A percentile compares a stretch with the other conserved stretches of the same genome.
phyloP scores from a whole-genome alignment of 2,329 filamentous ascomycete genomes.

The Didymella lethalis region DNA sequence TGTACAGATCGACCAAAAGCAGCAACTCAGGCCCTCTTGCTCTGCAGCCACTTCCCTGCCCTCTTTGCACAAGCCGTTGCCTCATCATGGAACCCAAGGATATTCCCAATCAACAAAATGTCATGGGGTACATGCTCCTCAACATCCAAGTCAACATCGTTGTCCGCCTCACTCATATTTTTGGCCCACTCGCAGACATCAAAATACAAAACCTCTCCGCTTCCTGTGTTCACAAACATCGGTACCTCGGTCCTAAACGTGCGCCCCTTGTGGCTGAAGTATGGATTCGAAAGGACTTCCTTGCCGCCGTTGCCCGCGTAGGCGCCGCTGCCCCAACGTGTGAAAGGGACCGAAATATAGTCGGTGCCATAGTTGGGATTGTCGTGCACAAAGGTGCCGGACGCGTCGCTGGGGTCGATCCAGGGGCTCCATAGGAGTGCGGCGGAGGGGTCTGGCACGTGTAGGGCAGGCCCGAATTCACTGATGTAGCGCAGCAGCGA shows the following conservation, averaged over 20 bases:
- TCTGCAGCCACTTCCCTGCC: constrained; percentile 49
- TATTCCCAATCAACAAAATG: constrained; percentile 52
- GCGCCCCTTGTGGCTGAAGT: constrained; percentile 50
- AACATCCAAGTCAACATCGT: constrained; percentile 53
- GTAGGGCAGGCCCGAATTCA: constrained; percentile 49
- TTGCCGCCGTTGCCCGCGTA: constrained; percentile 41
- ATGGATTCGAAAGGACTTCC: constrained; percentile 38
- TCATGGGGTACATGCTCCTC: constrained; percentile 57
- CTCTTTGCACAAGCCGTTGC: constrained; percentile 45
- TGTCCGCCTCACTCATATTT: constrained; percentile 51
- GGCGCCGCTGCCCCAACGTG: constrained; percentile 53
- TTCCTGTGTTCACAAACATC: constrained; percentile 54
- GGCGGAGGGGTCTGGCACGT: constrained; percentile 48
- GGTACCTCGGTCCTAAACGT: constrained; percentile 52
- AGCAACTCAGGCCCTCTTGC: constrained; percentile 14
- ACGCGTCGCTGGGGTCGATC: constrained; percentile 49
- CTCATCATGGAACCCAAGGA: constrained; percentile 55
- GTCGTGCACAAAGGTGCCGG: constrained; percentile 31
- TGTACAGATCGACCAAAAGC: neutral
- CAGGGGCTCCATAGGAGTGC: constrained; percentile 57
- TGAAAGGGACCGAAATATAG: constrained; percentile 52
- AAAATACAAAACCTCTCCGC: constrained; percentile 53
- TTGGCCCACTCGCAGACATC: constrained; percentile 51
- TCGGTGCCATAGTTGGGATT: constrained; percentile 53
- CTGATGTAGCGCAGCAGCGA: constrained; percentile 57